These are phyloP conservation scores for Wickerhamomyces tratensis DNA, from an alignment of 805 yeast genomes.

Conservation along the genomic window DNA sequence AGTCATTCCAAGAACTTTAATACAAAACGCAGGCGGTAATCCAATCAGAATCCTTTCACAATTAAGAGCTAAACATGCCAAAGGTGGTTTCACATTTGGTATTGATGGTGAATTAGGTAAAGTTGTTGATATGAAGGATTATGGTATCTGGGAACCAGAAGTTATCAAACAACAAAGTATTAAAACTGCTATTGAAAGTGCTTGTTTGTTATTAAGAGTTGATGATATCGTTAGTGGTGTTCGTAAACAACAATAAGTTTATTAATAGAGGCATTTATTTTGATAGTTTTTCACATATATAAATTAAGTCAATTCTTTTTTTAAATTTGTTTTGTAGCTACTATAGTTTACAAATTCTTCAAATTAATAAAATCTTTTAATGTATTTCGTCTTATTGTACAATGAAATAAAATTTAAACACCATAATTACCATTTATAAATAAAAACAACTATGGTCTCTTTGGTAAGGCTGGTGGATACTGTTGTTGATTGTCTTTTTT, in stretches of 20 bases:
- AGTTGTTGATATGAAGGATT: conserved; percentile 88
- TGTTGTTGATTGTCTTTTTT: too few species aligned
- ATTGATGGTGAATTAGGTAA: conserved; percentile 93
- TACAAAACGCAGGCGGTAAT: conserved; percentile 97
- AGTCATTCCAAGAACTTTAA: conserved; percentile 93
- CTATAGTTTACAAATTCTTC: too few species aligned
- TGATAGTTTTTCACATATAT: too few species aligned
- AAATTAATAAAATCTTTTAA: too few species aligned
- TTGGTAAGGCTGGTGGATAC: background rate
- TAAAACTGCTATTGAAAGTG: conserved; percentile 97
- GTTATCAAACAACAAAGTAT: conserved; percentile 94
- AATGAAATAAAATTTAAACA: too few species aligned
- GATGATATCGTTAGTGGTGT: conserved; percentile 98
- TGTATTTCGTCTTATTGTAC: too few species aligned
- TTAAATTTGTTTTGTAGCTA: too few species aligned
- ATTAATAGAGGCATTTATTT: background rate
- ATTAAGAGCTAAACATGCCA: conserved; percentile 93
- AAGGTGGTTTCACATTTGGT: conserved; percentile 79
- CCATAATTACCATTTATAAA: too few species aligned
- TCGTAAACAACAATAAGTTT: conserved; percentile 35
- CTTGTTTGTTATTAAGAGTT: conserved; percentile 87
- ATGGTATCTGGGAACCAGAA: conserved; percentile 99
- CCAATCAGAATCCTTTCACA: conserved; percentile 85
- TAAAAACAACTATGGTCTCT: background rate
- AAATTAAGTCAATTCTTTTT: too few species aligned